A percentile compares a stretch with the other conserved stretches of the same genome.
Evolutionary conservation across 352 stramenopile genomes (phyloP).

Genomic region (Bremia lactucae): DNA sequence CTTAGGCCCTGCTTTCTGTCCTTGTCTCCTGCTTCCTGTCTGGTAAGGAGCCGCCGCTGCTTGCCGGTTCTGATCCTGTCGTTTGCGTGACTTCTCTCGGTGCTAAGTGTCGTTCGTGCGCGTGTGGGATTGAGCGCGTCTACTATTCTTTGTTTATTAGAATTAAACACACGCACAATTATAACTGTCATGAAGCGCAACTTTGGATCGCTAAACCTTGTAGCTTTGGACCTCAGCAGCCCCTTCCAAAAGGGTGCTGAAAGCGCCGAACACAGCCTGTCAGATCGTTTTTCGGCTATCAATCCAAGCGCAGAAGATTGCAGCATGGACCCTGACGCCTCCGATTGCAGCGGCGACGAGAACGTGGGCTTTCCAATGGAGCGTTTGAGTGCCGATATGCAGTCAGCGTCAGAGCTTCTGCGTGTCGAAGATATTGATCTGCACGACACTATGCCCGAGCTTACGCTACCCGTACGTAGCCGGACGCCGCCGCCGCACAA

Average conservation of each 20-base stretch:
- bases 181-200: slow-evolving; percentile 34
- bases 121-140: slow-evolving; percentile 14
- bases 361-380: slow-evolving; percentile 31
- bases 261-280: slow-evolving; percentile 13
- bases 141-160: slow-evolving; percentile 1
- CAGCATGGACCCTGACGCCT: slow-evolving; percentile 9
- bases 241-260: slow-evolving; percentile 5
- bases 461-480: slow-evolving; percentile 14
- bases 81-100: slow-evolving; percentile 1
- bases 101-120: slow-evolving; percentile 11
- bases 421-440: slow-evolving; percentile 12
- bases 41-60: slow-evolving; percentile 3
- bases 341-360: slow-evolving; percentile 25
- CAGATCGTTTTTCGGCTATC: slow-evolving; percentile 19
- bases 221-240: slow-evolving; percentile 28
- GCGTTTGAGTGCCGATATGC: slow-evolving; percentile 6
- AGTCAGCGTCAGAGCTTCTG: slow-evolving; percentile 8
- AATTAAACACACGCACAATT: slow-evolving; percentile 3
- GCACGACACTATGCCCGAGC: slow-evolving; percentile 16
- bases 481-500: slow-evolving; percentile 8
- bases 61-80: neutral
- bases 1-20: slow-evolving; percentile 3
- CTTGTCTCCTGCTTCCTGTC: neutral
- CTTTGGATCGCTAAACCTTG: slow-evolving; percentile 42
- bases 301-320: slow-evolving; percentile 19